Percentiles rank a stretch among this genome's conserved stretches.
These are phyloP conservation scores for Mortierella antarctica DNA, from an alignment of 192 early-diverging fungal species.

Conservation along the genomic window DNA sequence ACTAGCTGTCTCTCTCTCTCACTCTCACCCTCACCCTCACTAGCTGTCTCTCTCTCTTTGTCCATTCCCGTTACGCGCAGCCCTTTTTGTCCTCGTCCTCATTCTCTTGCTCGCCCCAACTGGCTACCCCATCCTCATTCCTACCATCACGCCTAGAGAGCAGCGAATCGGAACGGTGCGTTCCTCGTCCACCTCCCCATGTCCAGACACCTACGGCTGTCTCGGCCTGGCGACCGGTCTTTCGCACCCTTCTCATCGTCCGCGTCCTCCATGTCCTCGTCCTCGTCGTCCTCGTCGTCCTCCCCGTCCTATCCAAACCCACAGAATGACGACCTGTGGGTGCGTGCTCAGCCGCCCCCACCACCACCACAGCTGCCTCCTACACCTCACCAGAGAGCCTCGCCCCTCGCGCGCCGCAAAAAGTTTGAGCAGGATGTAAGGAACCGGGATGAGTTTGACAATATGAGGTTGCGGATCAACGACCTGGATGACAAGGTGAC, in stretches of 20 bases:
- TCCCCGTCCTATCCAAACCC: background rate
- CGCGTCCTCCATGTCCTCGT: background rate
- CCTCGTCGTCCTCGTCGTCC: background rate
- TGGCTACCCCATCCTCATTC: background rate
- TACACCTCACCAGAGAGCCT: background rate
- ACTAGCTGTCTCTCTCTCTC: background rate
- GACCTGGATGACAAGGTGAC: constrained; percentile 4
- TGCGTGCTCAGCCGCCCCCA: background rate
- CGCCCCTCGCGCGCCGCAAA: background rate
- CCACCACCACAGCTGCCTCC: background rate
- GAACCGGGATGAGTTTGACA: background rate
- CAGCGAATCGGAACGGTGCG: too few relatives aligned
- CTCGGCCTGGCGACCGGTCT: too few relatives aligned
- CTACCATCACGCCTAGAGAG: too few relatives aligned
- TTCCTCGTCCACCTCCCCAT: too few relatives aligned
- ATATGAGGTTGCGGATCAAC: constrained; percentile 15
- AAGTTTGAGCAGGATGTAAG: background rate
- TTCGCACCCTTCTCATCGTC: background rate
- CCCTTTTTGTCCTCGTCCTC: background rate
- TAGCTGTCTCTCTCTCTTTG: background rate
- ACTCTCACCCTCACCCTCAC: background rate
- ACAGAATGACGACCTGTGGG: too few relatives aligned
- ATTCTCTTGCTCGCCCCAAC: background rate
- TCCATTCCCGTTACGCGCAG: too few relatives aligned
- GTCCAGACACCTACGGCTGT: too few relatives aligned